Evolutionary conservation across 2,329 filamentous ascomycete species (phyloP).

Genomic region (Diaporthe citri): DNA sequence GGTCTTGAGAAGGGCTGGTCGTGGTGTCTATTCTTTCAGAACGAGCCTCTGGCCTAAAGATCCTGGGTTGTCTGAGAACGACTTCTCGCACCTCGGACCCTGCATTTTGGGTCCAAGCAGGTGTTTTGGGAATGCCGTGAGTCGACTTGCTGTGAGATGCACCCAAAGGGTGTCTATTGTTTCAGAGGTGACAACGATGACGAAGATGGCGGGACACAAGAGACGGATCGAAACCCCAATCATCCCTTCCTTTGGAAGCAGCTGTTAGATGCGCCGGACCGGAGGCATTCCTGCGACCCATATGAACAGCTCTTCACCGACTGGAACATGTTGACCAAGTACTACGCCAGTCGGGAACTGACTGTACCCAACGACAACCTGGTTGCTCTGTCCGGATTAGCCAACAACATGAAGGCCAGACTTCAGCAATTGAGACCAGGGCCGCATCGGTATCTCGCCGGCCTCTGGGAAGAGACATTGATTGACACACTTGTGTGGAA

Average conservation of each 20-base stretch:
- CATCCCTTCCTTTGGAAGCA: background rate
- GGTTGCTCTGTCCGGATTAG: constrained; percentile 9
- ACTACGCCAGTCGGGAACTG: background rate
- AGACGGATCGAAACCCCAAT: background rate
- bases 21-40: background rate
- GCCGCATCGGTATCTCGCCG: background rate
- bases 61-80: constrained; percentile 6
- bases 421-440: background rate
- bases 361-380: constrained; percentile 5
- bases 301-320: background rate
- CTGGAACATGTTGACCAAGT: background rate
- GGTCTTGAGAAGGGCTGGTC: background rate
- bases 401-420: background rate
- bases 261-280: background rate
- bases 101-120: constrained; percentile 7
- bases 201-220: background rate
- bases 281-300: background rate
- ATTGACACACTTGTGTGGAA: background rate
- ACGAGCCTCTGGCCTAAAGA: background rate
- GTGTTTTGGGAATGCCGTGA: constrained; percentile 11
- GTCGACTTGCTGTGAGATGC: background rate
- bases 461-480: background rate
- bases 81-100: constrained; percentile 11
- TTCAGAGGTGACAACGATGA: background rate
- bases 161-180: background rate